Percentiles rank a stretch among this genome's conserved stretches.
phyloP scores from a whole-genome alignment of 345 rosid species.

The Corchorus olitorius region DNA sequence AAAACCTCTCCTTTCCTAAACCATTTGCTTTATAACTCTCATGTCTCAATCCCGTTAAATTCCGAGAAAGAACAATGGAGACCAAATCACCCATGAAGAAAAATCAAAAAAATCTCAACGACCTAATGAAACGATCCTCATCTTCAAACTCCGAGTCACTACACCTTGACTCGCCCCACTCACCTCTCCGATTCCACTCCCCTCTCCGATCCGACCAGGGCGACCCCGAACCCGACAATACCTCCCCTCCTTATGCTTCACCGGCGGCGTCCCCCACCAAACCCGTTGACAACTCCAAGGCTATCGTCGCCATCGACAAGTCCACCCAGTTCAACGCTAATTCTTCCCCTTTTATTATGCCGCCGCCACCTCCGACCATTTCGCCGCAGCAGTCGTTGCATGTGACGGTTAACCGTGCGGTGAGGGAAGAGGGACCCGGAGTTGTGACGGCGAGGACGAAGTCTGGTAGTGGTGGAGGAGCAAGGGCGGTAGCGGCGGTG shows the following conservation, averaged over 20 bases:
- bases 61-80: constrained; percentile 18
- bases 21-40: not conserved
- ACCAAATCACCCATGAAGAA: constrained; percentile 16
- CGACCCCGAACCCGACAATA: constrained; percentile 46
- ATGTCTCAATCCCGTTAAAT: constrained; percentile 16
- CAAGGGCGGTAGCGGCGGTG: constrained; percentile 25
- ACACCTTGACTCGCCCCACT: constrained; percentile 59
- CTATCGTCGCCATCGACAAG: constrained; percentile 54
- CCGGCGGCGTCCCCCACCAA: constrained; percentile 60
- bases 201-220: constrained; percentile 70
- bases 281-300: constrained; percentile 47
- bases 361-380: constrained; percentile 29
- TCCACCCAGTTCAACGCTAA: constrained; percentile 48
- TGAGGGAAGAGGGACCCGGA: constrained; percentile 44
- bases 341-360: constrained; percentile 27
- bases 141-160: constrained; percentile 64
- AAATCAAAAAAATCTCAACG: constrained; percentile 5
- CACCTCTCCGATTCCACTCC: constrained; percentile 68
- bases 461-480: constrained; percentile 29
- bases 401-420: constrained; percentile 42
- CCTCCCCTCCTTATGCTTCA: constrained; percentile 55
- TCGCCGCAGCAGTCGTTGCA: constrained; percentile 29
- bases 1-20: not conserved
- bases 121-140: constrained; percentile 55
- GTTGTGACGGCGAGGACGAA: constrained; percentile 32